phyloP scores from a whole-genome alignment of 257 asterid genomes.

The Penstemon davidsonii region DNA sequence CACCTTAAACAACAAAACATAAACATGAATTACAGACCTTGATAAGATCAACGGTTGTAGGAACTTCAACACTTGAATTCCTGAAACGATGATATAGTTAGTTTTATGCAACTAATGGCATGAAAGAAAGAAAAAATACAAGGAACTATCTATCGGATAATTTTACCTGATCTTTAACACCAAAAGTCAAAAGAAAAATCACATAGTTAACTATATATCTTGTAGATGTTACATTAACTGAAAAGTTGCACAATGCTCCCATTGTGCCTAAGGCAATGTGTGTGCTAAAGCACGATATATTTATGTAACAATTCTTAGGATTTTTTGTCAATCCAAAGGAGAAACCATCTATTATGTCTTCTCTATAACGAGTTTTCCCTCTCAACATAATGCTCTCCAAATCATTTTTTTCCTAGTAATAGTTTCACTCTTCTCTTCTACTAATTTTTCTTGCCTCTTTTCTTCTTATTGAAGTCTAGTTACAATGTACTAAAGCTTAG shows the following conservation, averaged over 20 bases:
- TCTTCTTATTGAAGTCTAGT: no score
- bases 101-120: slow-evolving; percentile 18
- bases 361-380: no score
- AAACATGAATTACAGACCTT: slow-evolving; percentile 46
- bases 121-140: background rate
- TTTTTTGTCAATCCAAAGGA: no score
- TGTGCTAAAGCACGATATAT: no score
- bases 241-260: background rate
- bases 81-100: slow-evolving; percentile 41
- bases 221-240: background rate
- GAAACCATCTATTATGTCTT: no score
- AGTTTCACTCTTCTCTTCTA: no score
- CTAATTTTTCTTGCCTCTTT: no score
- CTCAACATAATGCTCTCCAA: no score
- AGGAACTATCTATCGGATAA: background rate
- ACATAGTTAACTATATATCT: background rate
- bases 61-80: slow-evolving; percentile 60
- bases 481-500: no score
- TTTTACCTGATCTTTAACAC: background rate
- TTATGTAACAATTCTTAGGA: no score
- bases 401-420: no score
- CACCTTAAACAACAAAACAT: background rate
- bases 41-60: slow-evolving; percentile 49
- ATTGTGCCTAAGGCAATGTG: no score
- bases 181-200: background rate